phyloP scores from a whole-genome alignment of 352 stramenopile species.

The Blastocystis sp. region DNA sequence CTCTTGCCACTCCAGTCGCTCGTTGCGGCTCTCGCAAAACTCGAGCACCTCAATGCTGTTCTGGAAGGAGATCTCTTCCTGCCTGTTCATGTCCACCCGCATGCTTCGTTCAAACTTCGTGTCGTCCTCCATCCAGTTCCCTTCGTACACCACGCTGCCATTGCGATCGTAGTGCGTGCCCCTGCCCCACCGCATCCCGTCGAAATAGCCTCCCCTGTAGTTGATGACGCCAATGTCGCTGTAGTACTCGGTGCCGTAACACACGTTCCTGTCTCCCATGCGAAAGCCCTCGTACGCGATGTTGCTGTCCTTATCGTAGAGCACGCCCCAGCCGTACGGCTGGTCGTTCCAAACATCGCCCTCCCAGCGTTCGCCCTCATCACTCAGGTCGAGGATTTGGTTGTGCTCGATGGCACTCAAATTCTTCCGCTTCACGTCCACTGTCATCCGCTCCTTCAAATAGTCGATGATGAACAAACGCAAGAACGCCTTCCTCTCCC shows the following conservation, averaged over 20 bases:
- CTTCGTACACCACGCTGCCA: background rate
- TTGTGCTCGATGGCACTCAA: no score
- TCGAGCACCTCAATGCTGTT: no score
- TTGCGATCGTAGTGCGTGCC: background rate
- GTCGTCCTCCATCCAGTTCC: constrained; percentile 16
- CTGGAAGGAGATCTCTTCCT: no score
- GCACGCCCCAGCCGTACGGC: constrained; percentile 36
- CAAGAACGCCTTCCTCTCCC: no score
- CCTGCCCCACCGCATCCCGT: constrained; percentile 25
- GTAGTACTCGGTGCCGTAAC: constrained; percentile 20
- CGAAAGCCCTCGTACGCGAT: constrained; percentile 48
- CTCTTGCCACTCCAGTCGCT: no score
- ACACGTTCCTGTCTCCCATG: background rate
- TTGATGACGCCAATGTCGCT: background rate
- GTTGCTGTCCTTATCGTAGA: constrained; percentile 9
- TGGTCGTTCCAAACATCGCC: background rate
- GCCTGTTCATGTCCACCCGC: no score
- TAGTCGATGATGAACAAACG: no score
- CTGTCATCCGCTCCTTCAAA: no score
- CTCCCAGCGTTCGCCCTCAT: constrained; percentile 12
- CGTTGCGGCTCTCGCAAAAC: no score
- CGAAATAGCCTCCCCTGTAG: constrained; percentile 2
- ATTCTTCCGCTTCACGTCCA: no score
- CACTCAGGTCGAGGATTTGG: background rate
- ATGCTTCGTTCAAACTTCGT: no score